phyloP scores from a whole-genome alignment of 78 protist species.

The Chrysochromulina parva region DNA sequence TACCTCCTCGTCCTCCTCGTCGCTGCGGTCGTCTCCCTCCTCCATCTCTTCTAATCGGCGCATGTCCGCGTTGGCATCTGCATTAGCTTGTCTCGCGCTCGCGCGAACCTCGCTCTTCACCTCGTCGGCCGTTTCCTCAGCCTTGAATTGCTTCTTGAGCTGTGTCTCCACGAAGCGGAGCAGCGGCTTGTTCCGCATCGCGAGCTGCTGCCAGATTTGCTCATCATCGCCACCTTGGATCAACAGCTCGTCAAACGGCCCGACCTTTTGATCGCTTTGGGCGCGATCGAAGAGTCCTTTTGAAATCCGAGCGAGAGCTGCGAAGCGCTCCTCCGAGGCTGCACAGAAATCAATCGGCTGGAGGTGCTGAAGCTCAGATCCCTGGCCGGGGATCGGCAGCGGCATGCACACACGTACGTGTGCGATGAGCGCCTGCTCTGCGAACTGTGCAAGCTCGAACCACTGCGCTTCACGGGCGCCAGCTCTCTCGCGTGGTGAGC shows the following conservation, averaged over 20 bases:
- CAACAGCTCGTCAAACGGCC: conserved; percentile 36
- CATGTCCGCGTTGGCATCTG: neutral
- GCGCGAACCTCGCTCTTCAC: neutral
- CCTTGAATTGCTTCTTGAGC: too few species aligned
- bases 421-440: too few species aligned
- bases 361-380: too few species aligned
- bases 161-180: neutral
- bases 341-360: too few species aligned
- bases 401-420: too few species aligned
- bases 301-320: too few species aligned
- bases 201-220: conserved; percentile 67
- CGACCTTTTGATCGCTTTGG: neutral
- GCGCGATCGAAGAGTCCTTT: too few species aligned
- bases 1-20: conserved; percentile 44
- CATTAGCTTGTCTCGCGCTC: neutral
- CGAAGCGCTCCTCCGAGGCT: too few species aligned
- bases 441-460: too few species aligned
- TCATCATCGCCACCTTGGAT: conserved; percentile 64
- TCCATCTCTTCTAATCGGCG: conserved; percentile 1
- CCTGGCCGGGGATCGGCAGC: too few species aligned
- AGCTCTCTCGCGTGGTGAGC: too few species aligned
- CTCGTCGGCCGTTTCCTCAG: neutral
- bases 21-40: conserved; percentile 13
- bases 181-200: conserved; percentile 57
- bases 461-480: too few species aligned